Percentiles rank a stretch among this genome's conserved stretches.
Evolutionary conservation across 441 rosid genomes (phyloP).

Genomic region (Dalechampia spathulata): DNA sequence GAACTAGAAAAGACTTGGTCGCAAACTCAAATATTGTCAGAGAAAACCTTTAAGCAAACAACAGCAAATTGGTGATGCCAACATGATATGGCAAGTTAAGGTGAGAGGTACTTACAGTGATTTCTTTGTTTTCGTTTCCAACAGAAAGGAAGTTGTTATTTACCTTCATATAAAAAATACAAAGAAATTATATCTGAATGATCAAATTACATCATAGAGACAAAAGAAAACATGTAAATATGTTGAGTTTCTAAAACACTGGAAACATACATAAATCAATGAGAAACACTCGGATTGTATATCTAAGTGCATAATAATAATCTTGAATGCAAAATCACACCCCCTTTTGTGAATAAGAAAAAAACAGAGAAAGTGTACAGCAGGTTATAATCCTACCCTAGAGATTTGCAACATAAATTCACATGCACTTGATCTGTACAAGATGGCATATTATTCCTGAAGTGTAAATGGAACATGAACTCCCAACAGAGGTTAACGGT

Average conservation of each 20-base stretch:
- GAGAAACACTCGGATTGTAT: too few relatives aligned
- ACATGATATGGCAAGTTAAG: slow-evolving; percentile 13
- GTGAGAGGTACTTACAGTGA: slow-evolving; percentile 48
- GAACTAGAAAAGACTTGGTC: too few relatives aligned
- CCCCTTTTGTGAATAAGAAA: too few relatives aligned
- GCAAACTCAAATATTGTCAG: not conserved
- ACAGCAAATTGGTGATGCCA: not conserved
- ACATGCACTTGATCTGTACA: too few relatives aligned
- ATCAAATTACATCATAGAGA: not conserved
- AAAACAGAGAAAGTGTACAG: too few relatives aligned
- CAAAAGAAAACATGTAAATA: not conserved
- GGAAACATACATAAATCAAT: too few relatives aligned
- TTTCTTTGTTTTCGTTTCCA: slow-evolving; percentile 86
- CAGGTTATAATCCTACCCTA: too few relatives aligned
- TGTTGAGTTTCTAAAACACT: not conserved
- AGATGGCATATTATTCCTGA: not conserved
- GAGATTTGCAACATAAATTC: too few relatives aligned
- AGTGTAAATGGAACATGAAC: not conserved
- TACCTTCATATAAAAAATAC: slow-evolving; percentile 48
- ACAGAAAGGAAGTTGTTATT: slow-evolving; percentile 92
- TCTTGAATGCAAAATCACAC: too few relatives aligned
- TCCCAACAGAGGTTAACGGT: not conserved
- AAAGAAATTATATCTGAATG: slow-evolving; percentile 17
- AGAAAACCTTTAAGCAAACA: not conserved
- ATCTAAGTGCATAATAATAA: too few relatives aligned